phyloP scores from a whole-genome alignment of 2,329 filamentous ascomycete genomes.

The Trichophyton simii region DNA sequence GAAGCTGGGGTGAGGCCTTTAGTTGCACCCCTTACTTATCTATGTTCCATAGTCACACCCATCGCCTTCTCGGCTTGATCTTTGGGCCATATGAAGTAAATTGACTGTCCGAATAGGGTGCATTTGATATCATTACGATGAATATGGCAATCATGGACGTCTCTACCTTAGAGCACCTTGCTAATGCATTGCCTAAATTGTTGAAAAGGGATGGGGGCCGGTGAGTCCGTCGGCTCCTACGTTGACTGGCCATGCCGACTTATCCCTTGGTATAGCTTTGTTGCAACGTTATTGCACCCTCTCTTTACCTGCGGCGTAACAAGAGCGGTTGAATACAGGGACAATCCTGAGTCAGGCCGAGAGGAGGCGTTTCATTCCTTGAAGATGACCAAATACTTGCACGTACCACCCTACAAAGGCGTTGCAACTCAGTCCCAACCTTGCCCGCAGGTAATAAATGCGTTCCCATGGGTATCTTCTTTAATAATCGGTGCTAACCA shows the following conservation, averaged over 20 bases:
- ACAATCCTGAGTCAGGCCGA: constrained; percentile 27
- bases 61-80: background rate
- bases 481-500: constrained; percentile 7
- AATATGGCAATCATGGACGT: constrained; percentile 43
- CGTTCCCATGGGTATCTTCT: constrained; percentile 10
- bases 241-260: background rate
- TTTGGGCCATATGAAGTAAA: background rate
- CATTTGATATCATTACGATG: constrained; percentile 36
- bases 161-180: constrained; percentile 32
- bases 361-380: constrained; percentile 26
- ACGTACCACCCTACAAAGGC: constrained; percentile 30
- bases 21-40: no score
- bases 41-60: no score
- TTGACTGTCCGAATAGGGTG: constrained; percentile 13
- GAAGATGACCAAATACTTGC: constrained; percentile 32
- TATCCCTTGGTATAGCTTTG: constrained; percentile 25
- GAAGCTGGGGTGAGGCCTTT: constrained; percentile 1
- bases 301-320: constrained; percentile 37
- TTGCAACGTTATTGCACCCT: constrained; percentile 39
- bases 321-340: constrained; percentile 29
- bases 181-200: constrained; percentile 29
- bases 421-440: constrained; percentile 27
- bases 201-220: constrained; percentile 30
- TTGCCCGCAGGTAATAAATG: constrained; percentile 19
- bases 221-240: constrained; percentile 20